Conservation (phyloP, 2,329 filamentous ascomycete species). For the Passalora sequoiae region DNA sequence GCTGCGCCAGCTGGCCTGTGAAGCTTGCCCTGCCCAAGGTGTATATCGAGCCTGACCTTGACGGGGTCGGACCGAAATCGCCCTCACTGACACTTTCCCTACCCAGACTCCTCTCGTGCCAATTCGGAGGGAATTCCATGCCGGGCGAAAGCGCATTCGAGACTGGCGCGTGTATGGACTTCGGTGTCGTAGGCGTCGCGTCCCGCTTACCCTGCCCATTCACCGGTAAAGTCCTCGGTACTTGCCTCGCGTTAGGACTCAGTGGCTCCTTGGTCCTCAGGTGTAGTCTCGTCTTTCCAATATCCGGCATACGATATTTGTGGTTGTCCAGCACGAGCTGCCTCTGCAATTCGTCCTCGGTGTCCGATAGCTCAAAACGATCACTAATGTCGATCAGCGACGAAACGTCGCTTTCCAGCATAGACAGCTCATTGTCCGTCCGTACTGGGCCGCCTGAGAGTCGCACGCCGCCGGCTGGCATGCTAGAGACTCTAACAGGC, state of each 20-base stretch:
- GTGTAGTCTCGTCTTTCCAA: constrained; percentile 52
- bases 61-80: constrained; percentile 57
- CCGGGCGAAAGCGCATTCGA: constrained; percentile 17
- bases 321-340: constrained; percentile 52
- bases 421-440: constrained; percentile 36
- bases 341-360: constrained; percentile 47
- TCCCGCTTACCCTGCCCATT: constrained; percentile 4
- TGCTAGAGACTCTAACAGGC: constrained; percentile 7
- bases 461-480: constrained; percentile 29
- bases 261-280: constrained; percentile 30
- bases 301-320: constrained; percentile 70
- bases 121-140: constrained; percentile 6
- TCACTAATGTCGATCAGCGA: constrained; percentile 51
- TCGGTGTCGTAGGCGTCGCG: constrained; percentile 18
- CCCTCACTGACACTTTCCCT: constrained; percentile 46
- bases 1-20: constrained; percentile 83
- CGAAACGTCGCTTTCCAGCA: constrained; percentile 44
- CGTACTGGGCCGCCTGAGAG: constrained; percentile 29
- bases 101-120: constrained; percentile 14
- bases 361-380: constrained; percentile 48
- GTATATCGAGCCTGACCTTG: constrained; percentile 79
- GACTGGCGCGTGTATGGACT: neutral
- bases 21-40: constrained; percentile 90
- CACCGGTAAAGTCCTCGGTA: constrained; percentile 5
- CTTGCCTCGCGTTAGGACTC: constrained; percentile 24